Conservation (phyloP, 768 basidiomycete species). For the Mrakia frigida region DNA sequence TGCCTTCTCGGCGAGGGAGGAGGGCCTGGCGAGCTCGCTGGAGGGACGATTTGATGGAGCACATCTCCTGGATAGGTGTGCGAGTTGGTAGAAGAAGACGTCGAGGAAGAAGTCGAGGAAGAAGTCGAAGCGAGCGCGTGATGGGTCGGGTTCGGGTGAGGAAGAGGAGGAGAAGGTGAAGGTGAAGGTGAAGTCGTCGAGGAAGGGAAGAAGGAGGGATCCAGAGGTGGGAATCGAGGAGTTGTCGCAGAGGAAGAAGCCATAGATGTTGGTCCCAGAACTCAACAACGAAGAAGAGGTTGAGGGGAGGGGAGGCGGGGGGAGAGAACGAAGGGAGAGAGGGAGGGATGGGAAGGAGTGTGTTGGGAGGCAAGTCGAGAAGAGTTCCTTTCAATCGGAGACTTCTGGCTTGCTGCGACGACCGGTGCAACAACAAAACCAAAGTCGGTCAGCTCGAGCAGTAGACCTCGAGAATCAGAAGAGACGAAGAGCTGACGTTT, state of each 20-base stretch:
- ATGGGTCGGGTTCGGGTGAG: constrained; percentile 8
- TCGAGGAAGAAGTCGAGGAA: background rate
- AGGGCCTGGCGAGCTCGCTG: constrained; percentile 10
- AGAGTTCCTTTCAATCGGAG: no score
- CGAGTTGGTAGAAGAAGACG: background rate
- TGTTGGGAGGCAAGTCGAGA: no score
- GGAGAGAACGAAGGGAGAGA: no score
- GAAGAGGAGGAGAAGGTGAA: background rate
- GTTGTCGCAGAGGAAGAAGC: background rate
- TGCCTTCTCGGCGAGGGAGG: constrained; percentile 20
- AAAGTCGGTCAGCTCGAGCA: no score
- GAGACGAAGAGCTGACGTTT: no score
- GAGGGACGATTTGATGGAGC: background rate
- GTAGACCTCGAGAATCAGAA: no score
- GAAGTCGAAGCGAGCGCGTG: background rate
- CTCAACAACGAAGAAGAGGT: no score
- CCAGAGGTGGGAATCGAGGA: background rate
- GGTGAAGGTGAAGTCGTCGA: background rate
- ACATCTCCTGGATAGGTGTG: background rate
- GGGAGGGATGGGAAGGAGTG: no score
- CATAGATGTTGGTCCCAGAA: no score
- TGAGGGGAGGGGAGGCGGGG: no score
- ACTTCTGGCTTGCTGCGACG: no score
- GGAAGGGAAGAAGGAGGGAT: background rate
- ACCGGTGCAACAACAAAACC: no score